These are phyloP conservation scores for Talaromyces verruculosus DNA, from an alignment of 2,329 filamentous ascomycete genomes.

Conservation along the genomic window DNA sequence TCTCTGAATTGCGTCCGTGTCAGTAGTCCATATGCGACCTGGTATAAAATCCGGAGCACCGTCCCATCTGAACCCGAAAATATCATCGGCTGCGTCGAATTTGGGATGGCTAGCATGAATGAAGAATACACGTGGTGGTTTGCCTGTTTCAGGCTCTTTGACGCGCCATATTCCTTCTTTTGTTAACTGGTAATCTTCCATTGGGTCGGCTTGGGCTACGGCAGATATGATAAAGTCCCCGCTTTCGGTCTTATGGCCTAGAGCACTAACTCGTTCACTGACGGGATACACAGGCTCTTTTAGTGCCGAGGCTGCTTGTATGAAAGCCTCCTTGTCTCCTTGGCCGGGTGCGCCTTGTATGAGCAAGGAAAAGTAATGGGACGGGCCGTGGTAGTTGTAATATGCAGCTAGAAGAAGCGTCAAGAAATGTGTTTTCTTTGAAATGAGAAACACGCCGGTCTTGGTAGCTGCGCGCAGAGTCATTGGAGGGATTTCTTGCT, in stretches of 20 bases:
- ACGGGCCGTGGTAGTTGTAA: conserved; percentile 34
- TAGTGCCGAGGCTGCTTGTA: conserved; percentile 37
- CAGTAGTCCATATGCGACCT: conserved; percentile 37
- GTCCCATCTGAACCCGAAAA: conserved; percentile 42
- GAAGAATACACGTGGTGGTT: conserved; percentile 39
- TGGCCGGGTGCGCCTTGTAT: conserved; percentile 41
- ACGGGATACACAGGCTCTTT: conserved; percentile 39
- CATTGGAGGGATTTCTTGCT: conserved; percentile 35
- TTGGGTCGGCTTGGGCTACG: conserved; percentile 42
- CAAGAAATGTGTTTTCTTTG: conserved; percentile 37
- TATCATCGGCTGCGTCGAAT: conserved; percentile 41
- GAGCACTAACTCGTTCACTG: conserved; percentile 37
- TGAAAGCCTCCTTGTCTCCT: conserved; percentile 43
- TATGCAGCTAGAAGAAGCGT: conserved; percentile 40
- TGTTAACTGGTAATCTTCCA: conserved; percentile 37
- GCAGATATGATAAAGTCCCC: conserved; percentile 36
- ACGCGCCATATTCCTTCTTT: conserved; percentile 36
- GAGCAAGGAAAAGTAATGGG: conserved; percentile 41
- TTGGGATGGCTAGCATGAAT: conserved; percentile 46
- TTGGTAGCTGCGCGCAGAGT: conserved; percentile 39
- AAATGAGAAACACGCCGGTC: conserved; percentile 38
- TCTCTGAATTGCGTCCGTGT: conserved; percentile 34
- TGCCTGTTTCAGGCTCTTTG: conserved; percentile 33
- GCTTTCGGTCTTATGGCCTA: conserved; percentile 33
- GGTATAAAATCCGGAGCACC: conserved; percentile 38